Conservation (phyloP, 345 rosid species). For the Eucalyptus virginea region DNA sequence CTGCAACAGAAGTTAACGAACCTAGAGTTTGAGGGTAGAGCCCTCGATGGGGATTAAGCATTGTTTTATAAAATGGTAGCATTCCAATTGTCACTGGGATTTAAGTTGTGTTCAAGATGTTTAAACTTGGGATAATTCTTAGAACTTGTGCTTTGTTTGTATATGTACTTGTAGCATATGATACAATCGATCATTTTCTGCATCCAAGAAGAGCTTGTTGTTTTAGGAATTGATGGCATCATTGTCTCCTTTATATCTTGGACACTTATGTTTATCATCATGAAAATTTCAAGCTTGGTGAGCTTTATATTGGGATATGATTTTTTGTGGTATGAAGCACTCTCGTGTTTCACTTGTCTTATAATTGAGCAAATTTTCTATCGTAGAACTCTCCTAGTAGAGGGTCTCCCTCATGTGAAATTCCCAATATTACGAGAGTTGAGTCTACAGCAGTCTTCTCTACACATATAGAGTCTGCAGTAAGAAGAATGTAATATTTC, state of each 20-base stretch:
- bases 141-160: not conserved
- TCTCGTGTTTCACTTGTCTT: not conserved
- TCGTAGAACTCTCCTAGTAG: not conserved
- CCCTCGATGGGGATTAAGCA: not conserved
- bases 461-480: not conserved
- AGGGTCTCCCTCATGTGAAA: not conserved
- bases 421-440: not conserved
- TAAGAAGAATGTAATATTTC: not conserved
- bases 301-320: not conserved
- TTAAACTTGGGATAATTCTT: not conserved
- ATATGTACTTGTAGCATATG: not conserved
- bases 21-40: not conserved
- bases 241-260: not conserved
- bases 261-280: not conserved
- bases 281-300: not conserved
- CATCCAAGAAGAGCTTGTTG: not conserved
- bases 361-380: not conserved
- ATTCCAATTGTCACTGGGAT: not conserved
- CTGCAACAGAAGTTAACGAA: slow-evolving; percentile 3
- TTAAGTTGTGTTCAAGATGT: not conserved
- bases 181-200: not conserved
- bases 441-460: no score
- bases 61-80: not conserved
- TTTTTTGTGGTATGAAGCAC: not conserved
- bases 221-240: not conserved